Conservation (phyloP, 2,329 filamentous ascomycete species). For the Lachnellula occidentalis region DNA sequence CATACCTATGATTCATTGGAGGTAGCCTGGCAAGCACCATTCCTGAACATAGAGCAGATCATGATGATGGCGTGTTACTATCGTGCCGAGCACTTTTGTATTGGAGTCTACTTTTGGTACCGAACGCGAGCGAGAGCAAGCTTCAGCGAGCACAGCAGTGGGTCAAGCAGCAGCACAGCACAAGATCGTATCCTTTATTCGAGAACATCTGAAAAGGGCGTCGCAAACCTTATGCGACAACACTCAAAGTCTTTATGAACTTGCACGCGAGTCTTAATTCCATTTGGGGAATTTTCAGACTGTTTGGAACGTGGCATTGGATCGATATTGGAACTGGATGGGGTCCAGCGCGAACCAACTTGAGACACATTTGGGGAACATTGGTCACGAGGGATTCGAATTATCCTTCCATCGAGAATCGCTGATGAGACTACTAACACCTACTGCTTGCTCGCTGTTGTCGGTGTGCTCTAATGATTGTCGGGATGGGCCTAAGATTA, state of each 20-base stretch:
- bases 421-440: slow-evolving; percentile 36
- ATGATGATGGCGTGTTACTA: slow-evolving; percentile 19
- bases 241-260: neutral
- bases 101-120: slow-evolving; percentile 8
- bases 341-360: neutral
- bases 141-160: slow-evolving; percentile 51
- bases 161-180: slow-evolving; percentile 36
- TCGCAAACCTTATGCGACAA: no score
- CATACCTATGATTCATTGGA: slow-evolving; percentile 34
- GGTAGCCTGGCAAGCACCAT: slow-evolving; percentile 51
- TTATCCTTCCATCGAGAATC: neutral
- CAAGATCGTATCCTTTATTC: slow-evolving; percentile 4
- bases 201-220: neutral
- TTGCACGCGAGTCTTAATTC: neutral
- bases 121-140: slow-evolving; percentile 14
- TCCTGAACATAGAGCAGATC: slow-evolving; percentile 32
- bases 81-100: slow-evolving; percentile 22
- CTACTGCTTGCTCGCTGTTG: slow-evolving; percentile 58
- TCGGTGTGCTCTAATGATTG: slow-evolving; percentile 30
- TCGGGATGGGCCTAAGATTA: slow-evolving; percentile 19
- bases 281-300: neutral
- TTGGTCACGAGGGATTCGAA: neutral
- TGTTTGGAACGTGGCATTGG: neutral
- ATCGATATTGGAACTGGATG: neutral
- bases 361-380: neutral